Conservation (phyloP, 1,139 yeast genomes). For the Blastobotrys malaysiensis region DNA sequence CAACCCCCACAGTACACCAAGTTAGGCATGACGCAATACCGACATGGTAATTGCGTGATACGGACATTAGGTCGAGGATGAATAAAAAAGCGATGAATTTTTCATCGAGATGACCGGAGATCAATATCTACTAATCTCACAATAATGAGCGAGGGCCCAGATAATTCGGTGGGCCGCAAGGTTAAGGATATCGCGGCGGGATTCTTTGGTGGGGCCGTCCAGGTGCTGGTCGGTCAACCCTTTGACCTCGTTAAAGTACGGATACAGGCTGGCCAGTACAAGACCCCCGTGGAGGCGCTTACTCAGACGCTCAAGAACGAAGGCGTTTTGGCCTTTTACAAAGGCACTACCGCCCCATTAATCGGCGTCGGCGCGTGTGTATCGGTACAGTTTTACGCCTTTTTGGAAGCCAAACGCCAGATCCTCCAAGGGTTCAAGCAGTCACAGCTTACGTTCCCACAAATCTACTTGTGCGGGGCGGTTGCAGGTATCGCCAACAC, state of each 20-base stretch:
- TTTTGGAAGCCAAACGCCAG: slow-evolving; percentile 69
- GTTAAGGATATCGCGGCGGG: slow-evolving; percentile 51
- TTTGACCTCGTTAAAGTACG: slow-evolving; percentile 65
- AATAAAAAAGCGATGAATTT: background rate
- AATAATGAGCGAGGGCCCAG: slow-evolving; percentile 24
- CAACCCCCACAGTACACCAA: background rate
- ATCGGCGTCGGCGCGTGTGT: slow-evolving; percentile 65
- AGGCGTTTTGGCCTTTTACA: slow-evolving; percentile 58
- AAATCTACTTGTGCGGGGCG: slow-evolving; percentile 69
- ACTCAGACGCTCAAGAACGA: slow-evolving; percentile 52
- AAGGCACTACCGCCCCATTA: slow-evolving; percentile 47
- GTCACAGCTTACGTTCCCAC: slow-evolving; percentile 46
- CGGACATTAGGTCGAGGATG: background rate
- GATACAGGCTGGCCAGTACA: slow-evolving; percentile 50
- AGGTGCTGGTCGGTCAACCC: slow-evolving; percentile 71
- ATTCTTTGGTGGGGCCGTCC: slow-evolving; percentile 55
- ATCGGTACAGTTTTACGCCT: slow-evolving; percentile 69
- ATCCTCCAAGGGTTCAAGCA: slow-evolving; percentile 29
- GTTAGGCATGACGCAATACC: background rate
- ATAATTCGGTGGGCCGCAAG: slow-evolving; percentile 50
- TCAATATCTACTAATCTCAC: background rate
- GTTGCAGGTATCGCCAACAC: slow-evolving; percentile 73
- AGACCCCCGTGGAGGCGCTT: slow-evolving; percentile 49
- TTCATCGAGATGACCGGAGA: background rate
- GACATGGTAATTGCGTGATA: slow-evolving; percentile 3